phyloP scores from a whole-genome alignment of 805 yeast species.

The Phaffomyces antillensis region DNA sequence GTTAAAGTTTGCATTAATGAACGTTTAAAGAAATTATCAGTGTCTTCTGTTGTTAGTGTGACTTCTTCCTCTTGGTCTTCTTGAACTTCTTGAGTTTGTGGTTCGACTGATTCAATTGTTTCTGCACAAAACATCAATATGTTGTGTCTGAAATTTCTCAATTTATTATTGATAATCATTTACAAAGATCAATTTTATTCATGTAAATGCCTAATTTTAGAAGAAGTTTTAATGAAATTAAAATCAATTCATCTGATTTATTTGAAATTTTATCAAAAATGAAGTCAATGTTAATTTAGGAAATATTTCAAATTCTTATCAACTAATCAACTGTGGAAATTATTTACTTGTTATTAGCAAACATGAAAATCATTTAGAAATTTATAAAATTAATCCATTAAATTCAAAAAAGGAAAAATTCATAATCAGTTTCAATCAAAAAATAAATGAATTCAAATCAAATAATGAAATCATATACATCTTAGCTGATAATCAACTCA shows the following conservation, averaged over 20 bases:
- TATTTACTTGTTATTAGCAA: slow-evolving; percentile 6
- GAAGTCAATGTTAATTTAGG: slow-evolving; percentile 11
- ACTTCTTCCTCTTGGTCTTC: slow-evolving; percentile 6
- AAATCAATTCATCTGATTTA: slow-evolving; percentile 17
- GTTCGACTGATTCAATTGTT: slow-evolving; percentile 2
- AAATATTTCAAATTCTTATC: slow-evolving; percentile 11
- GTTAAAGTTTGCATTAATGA: slow-evolving; percentile 67
- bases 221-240: slow-evolving; percentile 17
- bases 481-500: neutral
- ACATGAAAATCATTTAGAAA: slow-evolving; percentile 8
- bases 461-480: slow-evolving; percentile 9
- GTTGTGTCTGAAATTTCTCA: slow-evolving; percentile 21
- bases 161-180: slow-evolving; percentile 18
- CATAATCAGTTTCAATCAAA: slow-evolving; percentile 1
- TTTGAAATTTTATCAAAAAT: slow-evolving; percentile 6
- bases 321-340: slow-evolving; percentile 6
- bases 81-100: slow-evolving; percentile 3
- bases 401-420: neutral
- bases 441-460: slow-evolving; percentile 10
- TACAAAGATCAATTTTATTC: slow-evolving; percentile 17
- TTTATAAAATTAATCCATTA: slow-evolving; percentile 8
- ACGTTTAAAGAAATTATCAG: slow-evolving; percentile 68
- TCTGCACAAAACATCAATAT: slow-evolving; percentile 6
- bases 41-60: slow-evolving; percentile 48
- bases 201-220: slow-evolving; percentile 18